phyloP scores from a whole-genome alignment of 1,284 basidiomycete species.

The Puccinia polysora region DNA sequence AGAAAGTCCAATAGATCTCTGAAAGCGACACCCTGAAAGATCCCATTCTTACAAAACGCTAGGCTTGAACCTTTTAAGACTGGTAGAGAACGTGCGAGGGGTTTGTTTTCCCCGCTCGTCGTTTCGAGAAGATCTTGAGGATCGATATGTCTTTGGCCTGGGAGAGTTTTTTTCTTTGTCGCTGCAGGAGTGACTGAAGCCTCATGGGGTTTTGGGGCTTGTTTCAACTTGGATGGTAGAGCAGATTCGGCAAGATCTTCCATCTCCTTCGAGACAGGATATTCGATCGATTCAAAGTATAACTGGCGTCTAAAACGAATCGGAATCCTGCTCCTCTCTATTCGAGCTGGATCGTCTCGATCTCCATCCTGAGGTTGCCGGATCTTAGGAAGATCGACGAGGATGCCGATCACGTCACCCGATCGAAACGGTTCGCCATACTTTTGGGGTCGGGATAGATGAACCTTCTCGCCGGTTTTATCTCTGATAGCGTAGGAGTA shows the following conservation, averaged over 20 bases:
- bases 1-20: constrained; percentile 83
- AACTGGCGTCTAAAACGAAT: constrained; percentile 94
- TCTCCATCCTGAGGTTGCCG: constrained; percentile 64
- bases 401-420: constrained; percentile 89
- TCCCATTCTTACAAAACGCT: constrained; percentile 88
- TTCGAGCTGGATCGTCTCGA: constrained; percentile 60
- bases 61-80: constrained; percentile 69
- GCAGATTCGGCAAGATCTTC: constrained; percentile 57
- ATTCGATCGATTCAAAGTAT: constrained; percentile 92
- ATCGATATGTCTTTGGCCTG: constrained; percentile 46
- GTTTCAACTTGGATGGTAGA: constrained; percentile 47
- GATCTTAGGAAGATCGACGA: constrained; percentile 75
- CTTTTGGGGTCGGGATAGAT: constrained; percentile 70
- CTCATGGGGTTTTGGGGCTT: constrained; percentile 46
- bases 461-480: constrained; percentile 83
- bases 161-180: constrained; percentile 59
- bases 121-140: constrained; percentile 44
- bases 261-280: constrained; percentile 91
- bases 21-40: constrained; percentile 78
- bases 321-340: constrained; percentile 78
- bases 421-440: constrained; percentile 70
- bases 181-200: constrained; percentile 58
- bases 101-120: constrained; percentile 47
- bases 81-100: constrained; percentile 65
- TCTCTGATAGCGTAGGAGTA: constrained; percentile 90